Evolutionary conservation across 2,329 filamentous ascomycete species (phyloP).

Genomic region (Colletotrichum graminicola): DNA sequence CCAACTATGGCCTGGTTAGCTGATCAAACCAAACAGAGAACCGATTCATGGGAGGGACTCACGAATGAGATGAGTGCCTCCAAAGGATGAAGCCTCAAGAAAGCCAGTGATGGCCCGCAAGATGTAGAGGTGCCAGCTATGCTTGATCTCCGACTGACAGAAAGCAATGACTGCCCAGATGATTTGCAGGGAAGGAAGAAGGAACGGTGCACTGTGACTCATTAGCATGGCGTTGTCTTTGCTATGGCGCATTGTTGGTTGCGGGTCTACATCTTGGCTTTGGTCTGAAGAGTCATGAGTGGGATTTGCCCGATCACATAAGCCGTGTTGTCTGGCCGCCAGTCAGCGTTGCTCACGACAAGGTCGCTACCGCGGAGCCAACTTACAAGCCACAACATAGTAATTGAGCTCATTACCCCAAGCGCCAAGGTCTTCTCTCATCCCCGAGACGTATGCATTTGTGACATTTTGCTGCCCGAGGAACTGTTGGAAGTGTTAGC

Average conservation of each 20-base stretch:
- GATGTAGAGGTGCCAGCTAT: slow-evolving; percentile 46
- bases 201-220: slow-evolving; percentile 42
- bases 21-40: slow-evolving; percentile 43
- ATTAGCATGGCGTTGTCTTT: not conserved
- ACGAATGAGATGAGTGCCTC: slow-evolving; percentile 49
- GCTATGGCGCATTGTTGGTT: too few species aligned
- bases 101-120: slow-evolving; percentile 44
- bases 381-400: slow-evolving; percentile 41
- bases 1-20: slow-evolving; percentile 53
- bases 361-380: fast-evolving
- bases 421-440: slow-evolving; percentile 47
- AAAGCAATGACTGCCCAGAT: slow-evolving; percentile 47
- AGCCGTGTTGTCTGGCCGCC: slow-evolving; percentile 44
- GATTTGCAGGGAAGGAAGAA: slow-evolving; percentile 45
- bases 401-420: slow-evolving; percentile 47
- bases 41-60: slow-evolving; percentile 47
- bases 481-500: slow-evolving; percentile 39
- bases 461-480: slow-evolving; percentile 47
- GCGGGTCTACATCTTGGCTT: slow-evolving; percentile 44
- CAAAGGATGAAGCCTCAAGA: slow-evolving; percentile 46
- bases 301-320: slow-evolving; percentile 48
- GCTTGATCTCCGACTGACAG: slow-evolving; percentile 45
- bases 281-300: slow-evolving; percentile 50
- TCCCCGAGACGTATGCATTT: slow-evolving; percentile 47
- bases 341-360: not conserved